Evolutionary conservation across 306 rosid species (phyloP), one percentile per base, ranked within the genome.

Genomic region (Quercus aquifolioides): DNA sequence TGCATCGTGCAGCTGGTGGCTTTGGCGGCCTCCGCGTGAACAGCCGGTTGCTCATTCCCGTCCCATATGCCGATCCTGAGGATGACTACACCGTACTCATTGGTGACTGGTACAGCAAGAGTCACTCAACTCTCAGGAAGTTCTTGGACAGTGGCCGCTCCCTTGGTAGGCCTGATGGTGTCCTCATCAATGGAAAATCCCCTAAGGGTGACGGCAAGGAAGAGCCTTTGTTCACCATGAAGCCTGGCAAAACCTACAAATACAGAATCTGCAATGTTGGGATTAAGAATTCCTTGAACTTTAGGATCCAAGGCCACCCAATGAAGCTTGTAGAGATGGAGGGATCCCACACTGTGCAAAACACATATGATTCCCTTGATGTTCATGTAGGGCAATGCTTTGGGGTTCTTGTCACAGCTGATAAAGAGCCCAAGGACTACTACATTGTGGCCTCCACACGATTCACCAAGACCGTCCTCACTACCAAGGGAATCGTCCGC

Each of bases 61-160:
- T 94, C 25, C 98, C 98, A 0, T 94, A 92, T 11, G 83, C 90
- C 0, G 91, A 86, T 54, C 98, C 98, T 0, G 97, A 91, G 59
- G 98, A 92, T 20, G 98, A 94, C 31, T 92, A 91, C 88, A 92
- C 96, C 2, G 90, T 91, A 59, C 80, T 92, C 25, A 80, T 86
- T 1, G 97, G 97, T 3, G 98, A 94, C 31, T 94, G 98, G 98
- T 90, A 79, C 82, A 82, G 87, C 78, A 92, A 94, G 86, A 87
- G 90, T 67, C 97, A 94, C 85, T 0, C 80, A 18, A 0, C 76
- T 38, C 89, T 94, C 0, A 77, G 13, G 56, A 76, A 87, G 2
- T 20, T 81, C 8, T 65, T 94, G 19, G 98, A 94, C 71, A n/a
- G 81, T 0, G 97, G 97, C 0, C 90, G 90, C 1, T 43, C 92